Evolutionary conservation across 1,284 basidiomycete genomes (phyloP).

Genomic region (Pseudozyma sp.): DNA sequence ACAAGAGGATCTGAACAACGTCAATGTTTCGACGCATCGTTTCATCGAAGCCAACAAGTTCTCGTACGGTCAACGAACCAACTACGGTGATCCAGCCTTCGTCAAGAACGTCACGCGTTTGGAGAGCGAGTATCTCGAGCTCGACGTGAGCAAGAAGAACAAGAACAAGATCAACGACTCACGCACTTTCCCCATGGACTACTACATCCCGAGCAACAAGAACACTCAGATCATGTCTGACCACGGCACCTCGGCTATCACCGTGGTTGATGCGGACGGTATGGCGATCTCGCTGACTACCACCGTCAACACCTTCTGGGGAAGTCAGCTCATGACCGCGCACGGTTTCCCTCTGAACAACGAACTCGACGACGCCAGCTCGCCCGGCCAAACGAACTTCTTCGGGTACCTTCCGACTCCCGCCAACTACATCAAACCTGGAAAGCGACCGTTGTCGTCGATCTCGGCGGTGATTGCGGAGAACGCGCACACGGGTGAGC

Average conservation of each 20-base stretch:
- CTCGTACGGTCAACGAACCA: slow-evolving; percentile 70
- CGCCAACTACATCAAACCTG: slow-evolving; percentile 69
- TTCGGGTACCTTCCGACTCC: slow-evolving; percentile 67
- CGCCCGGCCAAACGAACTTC: slow-evolving; percentile 67
- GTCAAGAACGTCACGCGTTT: slow-evolving; percentile 68
- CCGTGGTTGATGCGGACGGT: slow-evolving; percentile 68
- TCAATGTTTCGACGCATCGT: slow-evolving; percentile 67
- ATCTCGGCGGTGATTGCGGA: slow-evolving; percentile 70
- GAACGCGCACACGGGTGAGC: slow-evolving; percentile 63
- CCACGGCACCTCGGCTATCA: slow-evolving; percentile 69
- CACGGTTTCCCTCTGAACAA: slow-evolving; percentile 64
- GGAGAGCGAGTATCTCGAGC: slow-evolving; percentile 66
- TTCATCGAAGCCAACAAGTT: slow-evolving; percentile 70
- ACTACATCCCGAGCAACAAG: slow-evolving; percentile 68
- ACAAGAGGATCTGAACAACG: slow-evolving; percentile 33
- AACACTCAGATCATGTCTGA: slow-evolving; percentile 62
- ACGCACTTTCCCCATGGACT: slow-evolving; percentile 45
- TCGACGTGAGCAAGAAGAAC: slow-evolving; percentile 57
- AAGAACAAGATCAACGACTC: slow-evolving; percentile 64
- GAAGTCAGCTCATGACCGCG: slow-evolving; percentile 54
- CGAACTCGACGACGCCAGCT: slow-evolving; percentile 70
- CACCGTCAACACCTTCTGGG: slow-evolving; percentile 70
- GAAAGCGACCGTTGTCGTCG: slow-evolving; percentile 70
- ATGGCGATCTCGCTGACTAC: slow-evolving; percentile 70
- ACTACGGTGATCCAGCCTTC: slow-evolving; percentile 70